Conservation (phyloP, 2,329 filamentous ascomycete species). For the Colletotrichum sublineola region DNA sequence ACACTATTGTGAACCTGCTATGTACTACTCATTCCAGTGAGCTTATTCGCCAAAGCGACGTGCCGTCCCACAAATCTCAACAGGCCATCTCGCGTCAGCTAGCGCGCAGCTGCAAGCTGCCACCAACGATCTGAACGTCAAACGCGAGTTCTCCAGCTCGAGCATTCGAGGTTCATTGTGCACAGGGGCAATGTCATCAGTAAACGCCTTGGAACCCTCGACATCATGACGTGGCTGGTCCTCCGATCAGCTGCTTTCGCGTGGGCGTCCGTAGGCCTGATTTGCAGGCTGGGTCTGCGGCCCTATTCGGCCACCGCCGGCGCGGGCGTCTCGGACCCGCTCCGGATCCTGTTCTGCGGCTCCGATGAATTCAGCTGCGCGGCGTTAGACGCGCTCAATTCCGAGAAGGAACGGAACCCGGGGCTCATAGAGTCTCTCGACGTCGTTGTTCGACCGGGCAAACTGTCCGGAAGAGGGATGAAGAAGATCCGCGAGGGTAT, state of each 20-base stretch:
- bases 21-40: background rate
- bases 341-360: conserved; percentile 93
- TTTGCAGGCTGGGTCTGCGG: conserved; percentile 11
- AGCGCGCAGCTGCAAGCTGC: background rate
- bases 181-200: background rate
- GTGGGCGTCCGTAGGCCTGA: background rate
- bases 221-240: conserved; percentile 27
- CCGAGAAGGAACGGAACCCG: conserved; percentile 66
- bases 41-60: background rate
- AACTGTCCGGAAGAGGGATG: conserved; percentile 80
- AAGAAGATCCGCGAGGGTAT: conserved; percentile 76
- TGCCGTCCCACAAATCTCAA: background rate
- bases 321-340: conserved; percentile 62
- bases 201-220: background rate
- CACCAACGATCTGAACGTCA: background rate
- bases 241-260: conserved; percentile 10
- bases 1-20: background rate
- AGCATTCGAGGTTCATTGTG: background rate
- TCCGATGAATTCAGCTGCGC: conserved; percentile 91
- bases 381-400: conserved; percentile 77
- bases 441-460: conserved; percentile 85
- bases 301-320: conserved; percentile 22
- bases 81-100: background rate
- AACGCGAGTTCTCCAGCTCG: background rate
- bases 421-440: conserved; percentile 80